phyloP scores from a whole-genome alignment of 140 eudicot genomes.

The Cichorium intybus region DNA sequence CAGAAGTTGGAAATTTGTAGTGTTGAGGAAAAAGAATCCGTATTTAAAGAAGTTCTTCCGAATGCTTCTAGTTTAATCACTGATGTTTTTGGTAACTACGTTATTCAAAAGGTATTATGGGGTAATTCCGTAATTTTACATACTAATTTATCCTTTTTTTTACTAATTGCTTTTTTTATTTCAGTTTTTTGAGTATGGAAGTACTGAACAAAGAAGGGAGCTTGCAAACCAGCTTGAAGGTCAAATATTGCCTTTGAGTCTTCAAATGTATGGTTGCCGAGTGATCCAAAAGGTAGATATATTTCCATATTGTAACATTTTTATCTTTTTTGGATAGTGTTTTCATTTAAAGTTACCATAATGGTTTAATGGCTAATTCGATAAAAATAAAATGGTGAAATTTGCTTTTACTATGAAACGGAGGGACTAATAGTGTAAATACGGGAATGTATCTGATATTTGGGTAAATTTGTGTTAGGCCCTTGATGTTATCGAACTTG shows the following conservation, averaged over 20 bases:
- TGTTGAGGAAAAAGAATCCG: constrained; percentile 58
- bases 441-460: constrained; percentile 2
- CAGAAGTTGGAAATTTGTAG: constrained; percentile 73
- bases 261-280: constrained; percentile 97
- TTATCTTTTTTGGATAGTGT: no score
- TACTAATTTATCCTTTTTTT: not conserved
- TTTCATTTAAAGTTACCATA: no score
- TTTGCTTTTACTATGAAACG: not conserved
- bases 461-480: constrained; percentile 46
- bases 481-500: constrained; percentile 78
- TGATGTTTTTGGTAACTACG: constrained; percentile 91
- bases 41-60: constrained; percentile 74
- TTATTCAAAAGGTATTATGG: constrained; percentile 70
- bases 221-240: constrained; percentile 73
- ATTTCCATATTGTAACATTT: no score
- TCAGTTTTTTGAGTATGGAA: constrained; percentile 93
- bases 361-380: no score
- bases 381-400: no score
- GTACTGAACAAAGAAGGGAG: constrained; percentile 65
- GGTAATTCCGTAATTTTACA: not conserved
- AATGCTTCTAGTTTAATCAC: constrained; percentile 65
- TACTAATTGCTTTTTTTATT: constrained; percentile 7
- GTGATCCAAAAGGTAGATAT: constrained; percentile 86
- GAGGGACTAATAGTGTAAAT: not conserved
- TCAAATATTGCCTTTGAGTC: constrained; percentile 70